Base-by-base conservation (phyloP, 2,329 filamentous ascomycete species). In the Allantophomopsis cytisporea region DNA sequence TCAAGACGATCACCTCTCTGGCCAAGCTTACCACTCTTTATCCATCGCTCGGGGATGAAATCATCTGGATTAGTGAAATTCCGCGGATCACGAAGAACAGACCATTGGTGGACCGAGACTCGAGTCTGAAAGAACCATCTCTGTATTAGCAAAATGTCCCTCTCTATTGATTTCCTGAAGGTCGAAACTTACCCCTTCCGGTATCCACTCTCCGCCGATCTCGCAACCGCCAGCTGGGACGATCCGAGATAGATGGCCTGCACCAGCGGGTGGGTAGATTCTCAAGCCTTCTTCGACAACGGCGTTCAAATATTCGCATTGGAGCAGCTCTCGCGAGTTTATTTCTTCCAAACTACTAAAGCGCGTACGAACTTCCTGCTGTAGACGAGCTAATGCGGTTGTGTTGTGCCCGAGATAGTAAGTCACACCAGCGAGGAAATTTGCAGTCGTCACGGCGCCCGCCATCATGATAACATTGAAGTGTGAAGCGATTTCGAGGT, bases 81-180 rank as follows among this genome's bases (percentile, higher is more conserved):
- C 21, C 37, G 36, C 2, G 41, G 35, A 23, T 47, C 41, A 4
- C 43, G 45, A 5, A 47, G 34, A 17, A 47, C 44, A 20, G 47
- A 48, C 47, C 46, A 49, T 35, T 37, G 35, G 21, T 48, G 44
- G n/a, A 47, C 45, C 16, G 45, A 49, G n/a, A 49, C 47, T 33
- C 43, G 38, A n/a, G 47, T 49, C 47, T 39, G n/a, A 23, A 23
- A 16, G 31, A 16, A 4, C 7, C 34, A 34, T 47, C 7, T 16
- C 8, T 12, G 7, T 11, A 21, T n/a, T 41, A 33, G 21, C 15
- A 36, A 35, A 39, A 18, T 20, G 13, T 18, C 10, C 30, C 2
- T 6, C 3, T 32, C 13, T 23, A 12, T 17, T n/a, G 6, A 13
- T 15, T 2, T 2, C 30, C n/a, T 5, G 8, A 23, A 21, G n/a